phyloP scores from a whole-genome alignment of 2,329 filamentous ascomycete species.

The Calonectria leucothoes region DNA sequence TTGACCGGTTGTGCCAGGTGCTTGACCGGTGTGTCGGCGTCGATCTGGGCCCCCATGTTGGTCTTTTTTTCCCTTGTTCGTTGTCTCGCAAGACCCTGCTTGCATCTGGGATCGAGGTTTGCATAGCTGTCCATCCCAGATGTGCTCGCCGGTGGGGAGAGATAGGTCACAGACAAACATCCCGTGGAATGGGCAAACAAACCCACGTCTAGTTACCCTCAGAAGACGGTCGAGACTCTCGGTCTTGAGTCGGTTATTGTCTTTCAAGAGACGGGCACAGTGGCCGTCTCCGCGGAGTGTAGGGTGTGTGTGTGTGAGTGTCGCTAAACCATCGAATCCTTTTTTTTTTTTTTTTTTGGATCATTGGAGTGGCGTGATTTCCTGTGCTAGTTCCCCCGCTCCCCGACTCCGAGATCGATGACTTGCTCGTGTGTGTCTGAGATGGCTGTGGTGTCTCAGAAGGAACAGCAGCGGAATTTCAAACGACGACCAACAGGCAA shows the following conservation, averaged over 20 bases:
- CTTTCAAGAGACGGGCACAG: background rate
- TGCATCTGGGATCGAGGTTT: slow-evolving; percentile 26
- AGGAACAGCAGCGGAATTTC: background rate
- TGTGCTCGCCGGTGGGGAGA: background rate
- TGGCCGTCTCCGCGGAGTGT: background rate
- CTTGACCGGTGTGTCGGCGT: slow-evolving; percentile 10
- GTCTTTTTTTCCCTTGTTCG: background rate
- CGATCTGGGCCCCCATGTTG: background rate
- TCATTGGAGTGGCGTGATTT: background rate
- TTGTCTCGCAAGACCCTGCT: slow-evolving; percentile 30
- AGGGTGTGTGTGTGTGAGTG: background rate
- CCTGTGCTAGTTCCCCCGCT: background rate
- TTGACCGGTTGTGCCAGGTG: slow-evolving; percentile 13
- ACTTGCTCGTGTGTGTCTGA: background rate
- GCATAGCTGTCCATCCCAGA: background rate
- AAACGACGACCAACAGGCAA: background rate
- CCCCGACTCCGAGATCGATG: background rate
- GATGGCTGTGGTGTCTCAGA: slow-evolving; percentile 9
- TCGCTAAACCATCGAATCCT: background rate
- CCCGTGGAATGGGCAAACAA: slow-evolving; percentile 4
- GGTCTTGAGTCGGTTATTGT: background rate
- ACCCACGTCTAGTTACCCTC: background rate
- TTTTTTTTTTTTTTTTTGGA: background rate
- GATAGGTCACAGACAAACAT: slow-evolving; percentile 5
- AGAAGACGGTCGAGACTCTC: background rate